Evolutionary conservation across 129 eudicot genomes (phyloP), one percentile per base, ranked within the genome.

Genomic region (Pseudognaphalium luteoalbum): DNA sequence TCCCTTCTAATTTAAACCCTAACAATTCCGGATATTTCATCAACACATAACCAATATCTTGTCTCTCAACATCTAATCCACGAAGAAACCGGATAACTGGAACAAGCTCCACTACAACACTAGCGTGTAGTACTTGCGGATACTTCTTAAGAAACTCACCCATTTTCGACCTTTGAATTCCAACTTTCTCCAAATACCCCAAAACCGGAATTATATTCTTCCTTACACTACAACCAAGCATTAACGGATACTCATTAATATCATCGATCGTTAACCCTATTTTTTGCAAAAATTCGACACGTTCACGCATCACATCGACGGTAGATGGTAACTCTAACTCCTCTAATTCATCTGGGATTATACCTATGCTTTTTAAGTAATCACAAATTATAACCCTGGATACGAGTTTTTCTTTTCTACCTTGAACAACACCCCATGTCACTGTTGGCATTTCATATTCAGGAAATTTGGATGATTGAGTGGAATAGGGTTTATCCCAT

Each of bases 381-480:
- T 89, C 95, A 25, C 77, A 86, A 10, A 89, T 86, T 59, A 89
- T 89, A 1, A 89, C 95, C 29, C 90, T 76, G 0, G 95, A 89
- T 2, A 89, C 95, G 2, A 89, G 84, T 32, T 85, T 89, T 14
- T 89, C 95, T 67, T 86, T 89, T 20, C 95, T 70, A n/a, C 95
- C 95, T 77, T 86, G 95, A 44, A 89, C 95, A 7, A 89, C 89
- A 29, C 89, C 95, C 95, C 95, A 89, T 3, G 95, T 89, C 30
- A 89, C 95, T 5, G 95, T 77, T 11, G 95, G 95, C 95, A 89
- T 89, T 81, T 89, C 91, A 79, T 89, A 89, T 68, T 89, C 94
- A 6, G 94, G 91, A 32, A 89, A 86, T 42, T 84, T 86, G 35
- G 76, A 73, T 58, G 92, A 68, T 72, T 85, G 89, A 28, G 87